These are phyloP conservation scores for Coemansia furcata DNA, from an alignment of 192 early-diverging fungal genomes.

Conservation along the genomic window DNA sequence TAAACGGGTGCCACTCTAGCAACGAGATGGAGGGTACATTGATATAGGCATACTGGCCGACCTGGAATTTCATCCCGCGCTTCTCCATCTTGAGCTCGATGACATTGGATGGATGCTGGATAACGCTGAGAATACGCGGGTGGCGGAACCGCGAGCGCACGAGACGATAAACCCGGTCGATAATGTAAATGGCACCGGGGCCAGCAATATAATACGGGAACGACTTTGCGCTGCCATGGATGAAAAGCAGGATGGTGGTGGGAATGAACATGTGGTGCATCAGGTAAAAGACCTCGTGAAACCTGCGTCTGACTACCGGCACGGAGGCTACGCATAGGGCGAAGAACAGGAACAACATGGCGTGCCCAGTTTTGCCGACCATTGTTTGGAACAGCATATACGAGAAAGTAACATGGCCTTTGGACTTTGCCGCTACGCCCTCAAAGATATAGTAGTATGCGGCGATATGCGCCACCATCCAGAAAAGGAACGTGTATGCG, in stretches of 20 bases:
- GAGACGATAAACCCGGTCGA: constrained; percentile 69
- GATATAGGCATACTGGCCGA: constrained; percentile 80
- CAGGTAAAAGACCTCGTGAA: constrained; percentile 79
- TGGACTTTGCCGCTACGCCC: constrained; percentile 16
- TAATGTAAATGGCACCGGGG: constrained; percentile 61
- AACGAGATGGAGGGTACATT: constrained; percentile 69
- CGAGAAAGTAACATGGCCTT: constrained; percentile 41
- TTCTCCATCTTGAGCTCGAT: constrained; percentile 80
- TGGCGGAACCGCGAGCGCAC: constrained; percentile 61
- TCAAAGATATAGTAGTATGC: constrained; percentile 76
- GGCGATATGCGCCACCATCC: constrained; percentile 63
- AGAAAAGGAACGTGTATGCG: constrained; percentile 71
- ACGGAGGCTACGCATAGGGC: constrained; percentile 36
- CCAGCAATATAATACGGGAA: constrained; percentile 80
- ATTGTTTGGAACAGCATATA: constrained; percentile 58
- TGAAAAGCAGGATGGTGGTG: constrained; percentile 64
- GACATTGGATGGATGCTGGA: constrained; percentile 81
- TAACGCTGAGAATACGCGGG: constrained; percentile 74
- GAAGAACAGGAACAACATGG: constrained; percentile 40
- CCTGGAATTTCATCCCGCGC: constrained; percentile 55
- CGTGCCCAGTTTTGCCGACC: constrained; percentile 72
- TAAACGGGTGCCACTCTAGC: constrained; percentile 83
- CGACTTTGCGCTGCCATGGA: constrained; percentile 70
- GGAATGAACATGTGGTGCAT: constrained; percentile 85
- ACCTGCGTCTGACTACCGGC: constrained; percentile 33